Evolutionary conservation across 495 filamentous ascomycete species (phyloP), one percentile per base, ranked within the genome.

Genomic region (Aspergillus baeticus): DNA sequence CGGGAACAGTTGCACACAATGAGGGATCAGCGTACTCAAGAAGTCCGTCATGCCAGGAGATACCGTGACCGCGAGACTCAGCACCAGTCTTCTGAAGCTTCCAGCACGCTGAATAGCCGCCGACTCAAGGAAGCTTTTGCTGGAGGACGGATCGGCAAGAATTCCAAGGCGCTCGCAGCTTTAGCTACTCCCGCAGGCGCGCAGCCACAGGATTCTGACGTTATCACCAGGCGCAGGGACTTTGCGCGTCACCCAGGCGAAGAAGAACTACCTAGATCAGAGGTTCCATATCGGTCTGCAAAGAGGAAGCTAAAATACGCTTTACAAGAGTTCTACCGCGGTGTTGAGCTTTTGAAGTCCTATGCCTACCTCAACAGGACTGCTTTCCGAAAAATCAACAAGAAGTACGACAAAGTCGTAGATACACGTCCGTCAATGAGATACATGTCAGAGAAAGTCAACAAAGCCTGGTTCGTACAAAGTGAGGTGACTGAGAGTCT

Each of bases 381-480:
- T 2, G 95, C 91, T 1, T 97, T 98, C 57, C 88, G 92, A 7
- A 98, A 98, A 69, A 92, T 98, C 65, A 98, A 94, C 71, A 98
- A 98, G 73, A 98, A 98, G 73, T 97, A 92, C 63, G 92, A 98
- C 75, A 98, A 98, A 70, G 82, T 85, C 6, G 82, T 90, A 49
- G 84, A 93, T 58, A 84, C 91, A 44, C 82, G 86, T 22, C 88
- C 89, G 2, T 81, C 87, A 7, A 79, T 87, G 60, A 80, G 88
- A 31, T 98, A 92, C 66, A 92, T 96, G 90, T 86, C 85, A 10
- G 94, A 96, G 58, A 92, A 91, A 64, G 89, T 98, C 51, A 92
- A 92, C 74, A 88, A 88, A 60, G 82, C 91, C 10, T 90, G 87
- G 78, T 98, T 97, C 65, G 93, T 95, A 15, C 84, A 89, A 63